These are phyloP conservation scores for Phytopythium vexans DNA, from an alignment of 352 stramenopile species.

Conservation along the genomic window DNA sequence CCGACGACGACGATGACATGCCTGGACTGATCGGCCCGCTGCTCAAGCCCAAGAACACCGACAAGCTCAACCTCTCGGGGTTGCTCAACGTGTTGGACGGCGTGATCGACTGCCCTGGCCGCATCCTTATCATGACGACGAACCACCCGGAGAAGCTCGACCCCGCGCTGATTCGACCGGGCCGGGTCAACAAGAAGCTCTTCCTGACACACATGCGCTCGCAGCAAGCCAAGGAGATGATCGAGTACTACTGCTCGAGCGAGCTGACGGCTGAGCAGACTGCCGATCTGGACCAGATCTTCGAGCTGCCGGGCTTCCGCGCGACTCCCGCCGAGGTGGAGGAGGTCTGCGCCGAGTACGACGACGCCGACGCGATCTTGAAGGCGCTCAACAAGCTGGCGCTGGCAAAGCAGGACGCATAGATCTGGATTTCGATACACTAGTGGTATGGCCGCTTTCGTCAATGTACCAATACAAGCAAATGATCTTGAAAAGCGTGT, in stretches of 20 bases:
- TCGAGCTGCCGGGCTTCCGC: not conserved
- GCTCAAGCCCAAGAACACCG: slow-evolving; percentile 28
- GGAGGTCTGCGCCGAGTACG: slow-evolving; percentile 48
- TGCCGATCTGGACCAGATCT: slow-evolving; percentile 11
- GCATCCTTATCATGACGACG: slow-evolving; percentile 93
- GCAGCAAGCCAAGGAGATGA: slow-evolving; percentile 47
- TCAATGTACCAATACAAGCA: too few relatives aligned
- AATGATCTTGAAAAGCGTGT: too few relatives aligned
- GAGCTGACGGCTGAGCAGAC: slow-evolving; percentile 23
- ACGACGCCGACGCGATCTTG: slow-evolving; percentile 23
- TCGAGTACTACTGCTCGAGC: slow-evolving; percentile 65
- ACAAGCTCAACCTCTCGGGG: slow-evolving; percentile 80
- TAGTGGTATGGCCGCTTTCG: too few relatives aligned
- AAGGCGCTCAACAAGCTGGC: slow-evolving; percentile 6
- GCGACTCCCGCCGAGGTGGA: slow-evolving; percentile 53
- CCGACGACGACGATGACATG: slow-evolving; percentile 6
- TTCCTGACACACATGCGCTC: slow-evolving; percentile 57
- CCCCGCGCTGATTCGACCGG: slow-evolving; percentile 86
- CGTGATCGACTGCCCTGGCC: slow-evolving; percentile 83
- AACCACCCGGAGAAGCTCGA: slow-evolving; percentile 94
- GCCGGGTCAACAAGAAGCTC: slow-evolving; percentile 88
- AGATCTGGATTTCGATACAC: too few relatives aligned
- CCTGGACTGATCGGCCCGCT: slow-evolving; percentile 18
- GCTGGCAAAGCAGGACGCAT: too few relatives aligned
- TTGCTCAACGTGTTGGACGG: slow-evolving; percentile 91